Conservation (phyloP, 2,329 filamentous ascomycete species). For the Ceratocystis cacaofunesta region DNA sequence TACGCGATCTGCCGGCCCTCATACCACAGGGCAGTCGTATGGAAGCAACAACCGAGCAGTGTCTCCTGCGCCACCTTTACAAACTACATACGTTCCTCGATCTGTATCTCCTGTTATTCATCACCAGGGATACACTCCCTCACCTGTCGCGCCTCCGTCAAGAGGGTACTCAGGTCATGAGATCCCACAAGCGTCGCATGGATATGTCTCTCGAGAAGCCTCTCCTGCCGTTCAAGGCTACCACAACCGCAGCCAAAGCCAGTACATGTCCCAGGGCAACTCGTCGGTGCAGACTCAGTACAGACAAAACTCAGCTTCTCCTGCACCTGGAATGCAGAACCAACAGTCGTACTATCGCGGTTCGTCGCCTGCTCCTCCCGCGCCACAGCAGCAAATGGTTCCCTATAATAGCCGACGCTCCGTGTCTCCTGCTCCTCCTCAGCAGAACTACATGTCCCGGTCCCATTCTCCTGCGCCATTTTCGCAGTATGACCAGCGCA, state of each 20-base stretch:
- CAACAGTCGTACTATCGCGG: constrained; percentile 23
- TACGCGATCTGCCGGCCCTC: neutral
- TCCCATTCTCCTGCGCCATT: constrained; percentile 22
- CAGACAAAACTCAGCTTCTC: constrained; percentile 22
- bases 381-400: constrained; percentile 17
- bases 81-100: constrained; percentile 10
- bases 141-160: neutral
- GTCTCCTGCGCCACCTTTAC: constrained; percentile 9
- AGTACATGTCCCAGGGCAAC: constrained; percentile 19
- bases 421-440: constrained; percentile 15
- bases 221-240: constrained; percentile 24
- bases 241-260: constrained; percentile 15
- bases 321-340: constrained; percentile 23
- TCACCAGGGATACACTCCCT: neutral
- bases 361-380: constrained; percentile 26
- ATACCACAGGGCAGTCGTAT: neutral
- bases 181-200: constrained; percentile 21
- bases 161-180: constrained; percentile 18
- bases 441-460: constrained; percentile 8
- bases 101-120: constrained; percentile 15
- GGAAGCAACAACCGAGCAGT: constrained; percentile 11
- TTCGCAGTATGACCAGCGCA: constrained; percentile 17
- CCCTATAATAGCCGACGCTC: constrained; percentile 20
- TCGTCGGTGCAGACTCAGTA: constrained; percentile 23
- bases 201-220: constrained; percentile 18